phyloP scores from a whole-genome alignment of 2,329 filamentous ascomycete species.

The Davidsoniella virescens region DNA sequence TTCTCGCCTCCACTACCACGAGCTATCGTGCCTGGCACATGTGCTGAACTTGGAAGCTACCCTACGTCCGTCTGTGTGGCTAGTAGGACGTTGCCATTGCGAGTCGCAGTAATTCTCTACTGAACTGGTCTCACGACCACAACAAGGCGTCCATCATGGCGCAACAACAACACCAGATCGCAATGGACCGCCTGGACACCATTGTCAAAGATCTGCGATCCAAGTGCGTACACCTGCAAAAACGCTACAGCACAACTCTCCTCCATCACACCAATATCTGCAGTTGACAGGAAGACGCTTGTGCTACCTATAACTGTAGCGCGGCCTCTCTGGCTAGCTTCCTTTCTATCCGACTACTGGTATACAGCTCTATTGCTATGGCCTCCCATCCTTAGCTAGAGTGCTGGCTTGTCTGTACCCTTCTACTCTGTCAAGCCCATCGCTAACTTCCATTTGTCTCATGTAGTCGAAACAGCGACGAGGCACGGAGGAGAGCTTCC shows the following conservation, averaged over 20 bases:
- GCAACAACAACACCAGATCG: constrained; percentile 30
- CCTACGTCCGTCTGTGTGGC: too few relatives aligned
- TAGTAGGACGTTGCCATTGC: neutral
- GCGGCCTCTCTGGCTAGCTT: too few relatives aligned
- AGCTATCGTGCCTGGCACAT: too few relatives aligned
- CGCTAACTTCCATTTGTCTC: neutral
- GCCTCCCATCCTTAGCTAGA: too few relatives aligned
- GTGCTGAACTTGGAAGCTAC: too few relatives aligned
- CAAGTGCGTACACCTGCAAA: constrained; percentile 24
- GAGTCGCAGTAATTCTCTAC: constrained; percentile 5
- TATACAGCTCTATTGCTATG: too few relatives aligned
- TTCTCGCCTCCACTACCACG: too few relatives aligned
- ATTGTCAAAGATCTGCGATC: constrained; percentile 39
- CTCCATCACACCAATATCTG: neutral
- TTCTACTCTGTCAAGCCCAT: neutral
- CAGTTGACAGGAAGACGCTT: too few relatives aligned
- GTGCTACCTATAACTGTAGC: too few relatives aligned
- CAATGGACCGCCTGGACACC: constrained; percentile 38
- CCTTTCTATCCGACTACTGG: too few relatives aligned
- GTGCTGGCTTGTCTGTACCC: neutral
- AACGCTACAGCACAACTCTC: neutral
- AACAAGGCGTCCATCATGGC: constrained; percentile 11
- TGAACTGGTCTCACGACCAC: constrained; percentile 7
- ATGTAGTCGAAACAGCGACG: constrained; percentile 22
- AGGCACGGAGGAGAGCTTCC: constrained; percentile 36